Base-by-base conservation (phyloP, 2,329 filamentous ascomycete species). In the Elsinoe fawcettii region DNA sequence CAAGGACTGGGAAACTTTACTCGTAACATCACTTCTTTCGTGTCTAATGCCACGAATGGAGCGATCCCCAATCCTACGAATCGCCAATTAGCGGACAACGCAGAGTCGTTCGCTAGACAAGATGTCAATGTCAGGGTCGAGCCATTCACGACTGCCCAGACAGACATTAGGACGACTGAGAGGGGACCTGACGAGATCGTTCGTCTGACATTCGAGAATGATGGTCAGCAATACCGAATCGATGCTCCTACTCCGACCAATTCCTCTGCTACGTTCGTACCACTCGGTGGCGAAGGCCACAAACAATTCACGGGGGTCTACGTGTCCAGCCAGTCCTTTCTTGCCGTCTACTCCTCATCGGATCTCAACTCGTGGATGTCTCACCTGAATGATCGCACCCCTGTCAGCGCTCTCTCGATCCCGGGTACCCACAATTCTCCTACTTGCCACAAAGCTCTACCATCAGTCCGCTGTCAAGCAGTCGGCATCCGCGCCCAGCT, bases 401-500 rank as follows among this genome's bases (percentile, higher is more conserved):
- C 89, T 1, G 77, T 97, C 3, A 87, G 88, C 1, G 80, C 86
- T 2, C 82, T 99, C 51, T 93, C 87, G 51, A 93, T 97, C 61
- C 93, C 93, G 0, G 93, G 93, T 62, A 96, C 93, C 0, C 93
- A 99, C 77, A 97, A 99, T 74, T 89, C 88, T 16, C 89, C 93
- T 5, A 95, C 91, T 8, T 86, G 82, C 73, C 80, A 95, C 75
- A 80, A 82, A 51, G 91, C 93, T 11, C 80, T 96, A 4, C 93
- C 93, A 1, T 95, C 90, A 1, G 93, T 97, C 36, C 87, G 93
- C 37, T 97, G 93, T 72, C 93, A 99, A 74, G 85, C 88, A 32
- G 89, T 91, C 16, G 77, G 82, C 60, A 79, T 95, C 4, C 77
- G 78, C 51, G 82, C 86, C 55, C 93, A 99, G 72, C 82, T 99